Conservation (phyloP, 306 rosid species). For the Cucurbita argyrosperma region DNA sequence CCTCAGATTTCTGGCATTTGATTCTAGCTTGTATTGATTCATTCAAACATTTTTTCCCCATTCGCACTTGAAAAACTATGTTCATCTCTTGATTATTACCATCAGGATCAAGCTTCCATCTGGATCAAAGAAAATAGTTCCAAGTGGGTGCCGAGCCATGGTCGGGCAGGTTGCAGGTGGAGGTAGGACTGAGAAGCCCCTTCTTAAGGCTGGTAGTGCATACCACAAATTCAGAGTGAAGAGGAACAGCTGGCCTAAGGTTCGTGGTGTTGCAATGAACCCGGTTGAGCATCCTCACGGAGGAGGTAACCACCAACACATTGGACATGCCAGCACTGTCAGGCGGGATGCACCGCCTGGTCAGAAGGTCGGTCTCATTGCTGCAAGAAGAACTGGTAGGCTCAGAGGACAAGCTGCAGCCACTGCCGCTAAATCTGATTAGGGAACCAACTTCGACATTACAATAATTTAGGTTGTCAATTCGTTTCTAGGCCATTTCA, state of each 20-base stretch:
- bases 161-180: conserved; percentile 86
- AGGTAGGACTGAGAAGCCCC: conserved; percentile 73
- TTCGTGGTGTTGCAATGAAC: conserved; percentile 91
- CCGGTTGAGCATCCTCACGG: conserved; percentile 93
- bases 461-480: not conserved
- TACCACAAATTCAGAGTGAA: conserved; percentile 68
- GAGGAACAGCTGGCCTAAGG: conserved; percentile 91
- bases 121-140: conserved; percentile 62
- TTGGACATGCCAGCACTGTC: conserved; percentile 69
- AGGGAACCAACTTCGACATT: conserved; percentile 21
- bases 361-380: conserved; percentile 79
- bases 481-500: not conserved
- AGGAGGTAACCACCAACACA: conserved; percentile 88
- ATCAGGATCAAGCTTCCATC: conserved; percentile 71
- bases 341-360: conserved; percentile 77
- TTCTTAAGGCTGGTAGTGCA: conserved; percentile 70
- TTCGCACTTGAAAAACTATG: not conserved
- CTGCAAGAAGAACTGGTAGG: conserved; percentile 71
- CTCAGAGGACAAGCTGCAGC: conserved; percentile 80
- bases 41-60: not conserved
- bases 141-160: conserved; percentile 73
- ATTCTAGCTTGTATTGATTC: not conserved
- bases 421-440: conserved; percentile 50
- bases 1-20: not conserved
- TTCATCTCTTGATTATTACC: not conserved